These are phyloP conservation scores for Stropharia rugosoannulata DNA, from an alignment of 768 basidiomycete genomes.

Conservation along the genomic window DNA sequence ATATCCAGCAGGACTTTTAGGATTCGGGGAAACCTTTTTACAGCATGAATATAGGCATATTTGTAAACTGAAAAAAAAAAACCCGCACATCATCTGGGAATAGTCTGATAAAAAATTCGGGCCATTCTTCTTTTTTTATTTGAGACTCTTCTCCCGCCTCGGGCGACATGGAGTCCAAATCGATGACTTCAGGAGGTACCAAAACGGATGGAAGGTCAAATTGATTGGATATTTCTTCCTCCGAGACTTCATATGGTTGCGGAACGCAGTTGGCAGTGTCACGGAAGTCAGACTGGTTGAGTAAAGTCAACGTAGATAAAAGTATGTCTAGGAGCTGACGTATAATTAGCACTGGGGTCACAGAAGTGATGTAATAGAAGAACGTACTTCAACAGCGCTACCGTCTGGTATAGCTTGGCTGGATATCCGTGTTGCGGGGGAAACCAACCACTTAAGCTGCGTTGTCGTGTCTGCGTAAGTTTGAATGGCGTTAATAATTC, in stretches of 20 bases:
- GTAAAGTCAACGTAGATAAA: conserved; percentile 55
- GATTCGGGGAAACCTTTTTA: conserved; percentile 71
- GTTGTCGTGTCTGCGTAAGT: conserved; percentile 62
- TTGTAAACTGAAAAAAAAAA: conserved; percentile 1
- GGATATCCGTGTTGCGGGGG: conserved; percentile 56
- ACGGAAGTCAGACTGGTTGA: conserved; percentile 61
- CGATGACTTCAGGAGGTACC: conserved; percentile 86
- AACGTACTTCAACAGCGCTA: conserved; percentile 60
- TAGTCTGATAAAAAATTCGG: conserved; percentile 64
- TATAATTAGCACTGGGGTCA: conserved; percentile 5
- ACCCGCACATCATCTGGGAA: conserved; percentile 58
- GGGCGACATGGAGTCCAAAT: conserved; percentile 67
- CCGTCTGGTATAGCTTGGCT: conserved; percentile 41
- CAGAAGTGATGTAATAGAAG: neutral
- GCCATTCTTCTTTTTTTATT: conserved; percentile 83
- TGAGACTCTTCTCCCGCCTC: conserved; percentile 71
- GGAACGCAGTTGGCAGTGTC: conserved; percentile 57
- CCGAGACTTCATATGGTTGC: conserved; percentile 60
- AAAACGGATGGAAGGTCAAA: conserved; percentile 78
- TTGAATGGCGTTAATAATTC: conserved; percentile 73
- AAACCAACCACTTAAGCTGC: conserved; percentile 63
- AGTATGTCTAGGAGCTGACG: conserved; percentile 74
- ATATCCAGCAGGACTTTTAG: conserved; percentile 75
- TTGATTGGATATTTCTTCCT: conserved; percentile 36
- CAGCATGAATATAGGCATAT: conserved; percentile 1